These are phyloP conservation scores for Furcasterigmium sp. DNA, from an alignment of 2,329 filamentous ascomycete species.

Conservation along the genomic window DNA sequence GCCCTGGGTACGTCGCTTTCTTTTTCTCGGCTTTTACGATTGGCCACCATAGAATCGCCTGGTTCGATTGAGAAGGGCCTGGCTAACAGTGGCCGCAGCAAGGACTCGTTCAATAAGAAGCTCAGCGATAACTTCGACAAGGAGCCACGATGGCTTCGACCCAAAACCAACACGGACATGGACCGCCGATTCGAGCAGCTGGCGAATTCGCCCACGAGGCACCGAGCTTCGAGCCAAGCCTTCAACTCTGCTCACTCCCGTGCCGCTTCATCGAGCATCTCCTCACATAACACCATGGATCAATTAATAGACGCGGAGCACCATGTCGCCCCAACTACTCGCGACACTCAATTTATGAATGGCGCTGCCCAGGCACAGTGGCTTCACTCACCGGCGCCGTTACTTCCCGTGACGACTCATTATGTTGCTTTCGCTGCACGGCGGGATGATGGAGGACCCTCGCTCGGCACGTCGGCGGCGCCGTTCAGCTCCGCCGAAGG, in stretches of 20 bases:
- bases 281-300: conserved; percentile 1
- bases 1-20: conserved; percentile 7
- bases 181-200: conserved; percentile 41
- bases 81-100: conserved; percentile 25
- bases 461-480: conserved; percentile 2
- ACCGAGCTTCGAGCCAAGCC: conserved; percentile 6
- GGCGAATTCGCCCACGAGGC: conserved; percentile 30
- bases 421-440: conserved; percentile 1
- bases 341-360: conserved; percentile 1
- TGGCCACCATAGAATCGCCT: neutral
- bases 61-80: neutral
- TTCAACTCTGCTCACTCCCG: conserved; percentile 3
- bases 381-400: conserved; percentile 1
- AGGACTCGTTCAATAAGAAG: conserved; percentile 55
- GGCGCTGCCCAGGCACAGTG: conserved; percentile 6
- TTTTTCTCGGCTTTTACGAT: too few relatives aligned
- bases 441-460: neutral
- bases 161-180: conserved; percentile 46
- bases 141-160: conserved; percentile 52
- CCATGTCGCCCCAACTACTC: conserved; percentile 5
- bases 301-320: conserved; percentile 9
- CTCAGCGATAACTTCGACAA: conserved; percentile 52
- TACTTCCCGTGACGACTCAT: conserved; percentile 4
- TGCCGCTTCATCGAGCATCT: conserved; percentile 5
- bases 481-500: conserved; percentile 1